These are phyloP conservation scores for Cardamine resedifolia DNA, from an alignment of 345 rosid species.

Conservation along the genomic window DNA sequence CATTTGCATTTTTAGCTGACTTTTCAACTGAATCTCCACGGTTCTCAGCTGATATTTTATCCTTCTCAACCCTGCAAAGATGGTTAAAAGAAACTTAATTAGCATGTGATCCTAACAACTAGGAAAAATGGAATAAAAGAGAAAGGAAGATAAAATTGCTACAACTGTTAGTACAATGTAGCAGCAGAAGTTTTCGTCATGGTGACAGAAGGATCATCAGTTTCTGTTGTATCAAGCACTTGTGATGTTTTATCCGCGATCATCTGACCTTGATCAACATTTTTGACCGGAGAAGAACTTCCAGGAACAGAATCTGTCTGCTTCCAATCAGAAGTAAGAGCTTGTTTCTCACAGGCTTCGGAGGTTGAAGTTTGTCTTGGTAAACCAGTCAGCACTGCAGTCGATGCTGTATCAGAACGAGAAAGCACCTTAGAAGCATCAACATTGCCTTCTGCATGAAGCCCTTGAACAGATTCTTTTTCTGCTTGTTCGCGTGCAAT, in stretches of 20 bases:
- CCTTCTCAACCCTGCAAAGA: slow-evolving; percentile 30
- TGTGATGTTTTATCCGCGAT: slow-evolving; percentile 32
- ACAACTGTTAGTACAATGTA: slow-evolving; percentile 50
- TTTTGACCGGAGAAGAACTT: slow-evolving; percentile 40
- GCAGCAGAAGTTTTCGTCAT: slow-evolving; percentile 33
- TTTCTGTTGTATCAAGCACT: slow-evolving; percentile 41
- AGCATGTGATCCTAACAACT: slow-evolving; percentile 24
- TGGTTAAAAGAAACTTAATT: slow-evolving; percentile 14
- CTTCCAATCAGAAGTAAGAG: slow-evolving; percentile 40
- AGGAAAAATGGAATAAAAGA: background rate
- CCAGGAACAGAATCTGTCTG: slow-evolving; percentile 42
- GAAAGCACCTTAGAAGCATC: slow-evolving; percentile 42
- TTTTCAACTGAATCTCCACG: slow-evolving; percentile 16
- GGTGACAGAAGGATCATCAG: slow-evolving; percentile 47
- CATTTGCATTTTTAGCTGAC: slow-evolving; percentile 20
- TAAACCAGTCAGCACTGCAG: slow-evolving; percentile 41
- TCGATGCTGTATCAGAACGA: slow-evolving; percentile 42
- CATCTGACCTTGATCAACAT: slow-evolving; percentile 43
- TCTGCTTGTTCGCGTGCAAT: slow-evolving; percentile 78
- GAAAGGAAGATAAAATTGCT: slow-evolving; percentile 29
- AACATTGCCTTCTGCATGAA: slow-evolving; percentile 41
- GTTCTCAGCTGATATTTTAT: slow-evolving; percentile 18
- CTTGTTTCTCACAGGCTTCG: slow-evolving; percentile 38
- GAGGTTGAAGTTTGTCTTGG: slow-evolving; percentile 58
- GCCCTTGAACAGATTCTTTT: slow-evolving; percentile 41